phyloP scores from a whole-genome alignment of 345 rosid species.

The Salix viminalis region DNA sequence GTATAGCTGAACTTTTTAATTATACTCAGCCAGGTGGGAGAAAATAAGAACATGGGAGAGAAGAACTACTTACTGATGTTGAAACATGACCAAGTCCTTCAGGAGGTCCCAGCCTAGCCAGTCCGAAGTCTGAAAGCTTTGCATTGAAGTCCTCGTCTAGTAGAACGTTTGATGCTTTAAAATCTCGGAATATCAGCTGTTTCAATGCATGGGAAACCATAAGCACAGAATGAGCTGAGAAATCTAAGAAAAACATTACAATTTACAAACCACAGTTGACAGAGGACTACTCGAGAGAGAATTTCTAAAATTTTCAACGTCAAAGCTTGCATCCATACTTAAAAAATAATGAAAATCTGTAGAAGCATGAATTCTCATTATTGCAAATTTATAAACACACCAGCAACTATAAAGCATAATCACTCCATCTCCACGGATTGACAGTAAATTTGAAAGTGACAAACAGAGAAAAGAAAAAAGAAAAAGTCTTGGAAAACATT shows the following conservation, averaged over 20 bases:
- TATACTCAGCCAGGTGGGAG: neutral
- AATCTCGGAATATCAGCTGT: conserved; percentile 89
- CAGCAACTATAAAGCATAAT: neutral
- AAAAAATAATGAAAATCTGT: neutral
- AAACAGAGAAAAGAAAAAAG: neutral
- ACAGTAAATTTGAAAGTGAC: neutral
- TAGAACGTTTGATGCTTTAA: conserved; percentile 82
- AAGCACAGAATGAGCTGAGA: conserved; percentile 5
- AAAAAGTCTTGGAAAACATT: neutral
- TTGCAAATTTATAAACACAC: neutral
- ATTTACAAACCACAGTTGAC: neutral
- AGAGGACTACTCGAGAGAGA: neutral
- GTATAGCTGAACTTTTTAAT: neutral
- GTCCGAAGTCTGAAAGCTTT: conserved; percentile 92
- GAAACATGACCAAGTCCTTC: conserved; percentile 86
- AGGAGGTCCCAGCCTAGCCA: conserved; percentile 91
- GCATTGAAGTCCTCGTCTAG: conserved; percentile 82
- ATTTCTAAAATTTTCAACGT: neutral
- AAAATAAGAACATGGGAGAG: neutral
- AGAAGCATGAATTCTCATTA: neutral
- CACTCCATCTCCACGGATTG: neutral
- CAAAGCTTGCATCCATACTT: neutral
- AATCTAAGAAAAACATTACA: neutral
- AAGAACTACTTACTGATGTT: conserved; percentile 58
- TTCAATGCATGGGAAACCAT: conserved; percentile 8